Base-by-base conservation (phyloP, 148 eudicot genomes). In the Rhododendron ovatum region DNA sequence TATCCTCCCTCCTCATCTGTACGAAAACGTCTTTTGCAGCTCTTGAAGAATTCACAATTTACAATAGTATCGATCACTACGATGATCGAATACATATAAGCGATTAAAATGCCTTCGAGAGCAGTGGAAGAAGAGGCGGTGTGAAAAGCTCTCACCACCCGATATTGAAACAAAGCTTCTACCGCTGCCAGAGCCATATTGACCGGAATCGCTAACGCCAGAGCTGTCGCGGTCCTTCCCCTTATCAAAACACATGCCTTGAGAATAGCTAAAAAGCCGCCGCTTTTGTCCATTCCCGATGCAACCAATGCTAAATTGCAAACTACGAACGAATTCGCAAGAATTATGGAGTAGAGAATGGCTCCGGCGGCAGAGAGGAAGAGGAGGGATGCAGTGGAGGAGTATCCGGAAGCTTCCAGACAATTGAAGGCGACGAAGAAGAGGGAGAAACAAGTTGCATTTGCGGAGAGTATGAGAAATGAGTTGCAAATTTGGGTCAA, bases 111-210 rank as follows among this genome's bases (percentile, higher is more conserved):
- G 14, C 92, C 95, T 86, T 96, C 98, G 2, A 91, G 57, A 9
- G 89, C 93, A 63, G 91, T 73, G 5, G 89, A 84, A 86, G 83
- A 85, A 47, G 78, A 3, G 1, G 74, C 35, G 3, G 35, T 81
- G 65, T 83, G 61, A 82, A 78, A 88, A 30, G 89, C 71, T 76
- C 79, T 89, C n/a, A 88, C 85, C 8, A 94, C 92, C 48, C 98
- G 86, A 89, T 87, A 93, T 45, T 91, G 92, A 81, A 96, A 96
- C 82, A 96, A 82, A 9, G 94, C 93, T 48, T 96, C 99, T 7
- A 95, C 84, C 3, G 91, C 92, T 10, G 98, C 96, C 50, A 94
- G 37, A 14, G 92, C 95, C 50, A 95, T 17, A 67, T 93, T 95
- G 39, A 87, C 78, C 11, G 95, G 93, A 84, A 94, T 76, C 0